phyloP scores from a whole-genome alignment of 352 stramenopile species.

The Peronospora destructor region DNA sequence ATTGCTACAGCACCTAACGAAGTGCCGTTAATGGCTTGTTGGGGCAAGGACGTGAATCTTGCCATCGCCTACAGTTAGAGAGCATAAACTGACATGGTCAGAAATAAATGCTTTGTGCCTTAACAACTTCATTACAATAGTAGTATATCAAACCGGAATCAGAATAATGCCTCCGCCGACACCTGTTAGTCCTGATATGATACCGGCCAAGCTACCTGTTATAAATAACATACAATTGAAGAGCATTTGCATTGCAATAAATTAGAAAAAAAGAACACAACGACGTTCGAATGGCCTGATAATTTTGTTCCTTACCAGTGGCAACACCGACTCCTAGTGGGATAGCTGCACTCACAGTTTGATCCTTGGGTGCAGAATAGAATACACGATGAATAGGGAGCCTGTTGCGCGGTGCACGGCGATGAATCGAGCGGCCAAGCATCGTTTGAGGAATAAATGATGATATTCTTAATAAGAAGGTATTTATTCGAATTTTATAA shows the following conservation, averaged over 20 bases:
- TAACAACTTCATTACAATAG: neutral
- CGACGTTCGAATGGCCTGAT: neutral
- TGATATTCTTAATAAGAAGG: too few species aligned
- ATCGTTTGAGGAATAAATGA: too few species aligned
- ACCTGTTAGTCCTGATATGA: constrained; percentile 73
- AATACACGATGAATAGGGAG: constrained; percentile 31
- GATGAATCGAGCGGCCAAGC: neutral
- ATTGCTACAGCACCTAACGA: constrained; percentile 75
- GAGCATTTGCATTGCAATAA: constrained; percentile 2
- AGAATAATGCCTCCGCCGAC: constrained; percentile 79
- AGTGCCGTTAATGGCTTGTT: constrained; percentile 81
- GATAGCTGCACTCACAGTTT: constrained; percentile 32
- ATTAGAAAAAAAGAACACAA: too few species aligned
- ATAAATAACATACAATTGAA: constrained; percentile 6
- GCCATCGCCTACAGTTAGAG: constrained; percentile 48
- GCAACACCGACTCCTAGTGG: constrained; percentile 40
- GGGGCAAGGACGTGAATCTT: constrained; percentile 69
- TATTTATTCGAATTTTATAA: too few species aligned
- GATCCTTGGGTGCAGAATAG: constrained; percentile 41
- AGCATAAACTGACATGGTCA: neutral
- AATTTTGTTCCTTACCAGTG: constrained; percentile 16
- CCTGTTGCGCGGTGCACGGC: constrained; percentile 8
- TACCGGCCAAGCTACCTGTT: constrained; percentile 47
- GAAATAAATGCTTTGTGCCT: neutral
- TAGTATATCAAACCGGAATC: constrained; percentile 47